phyloP scores from a whole-genome alignment of 2,329 filamentous ascomycete species.

The Monosporascus sp. region DNA sequence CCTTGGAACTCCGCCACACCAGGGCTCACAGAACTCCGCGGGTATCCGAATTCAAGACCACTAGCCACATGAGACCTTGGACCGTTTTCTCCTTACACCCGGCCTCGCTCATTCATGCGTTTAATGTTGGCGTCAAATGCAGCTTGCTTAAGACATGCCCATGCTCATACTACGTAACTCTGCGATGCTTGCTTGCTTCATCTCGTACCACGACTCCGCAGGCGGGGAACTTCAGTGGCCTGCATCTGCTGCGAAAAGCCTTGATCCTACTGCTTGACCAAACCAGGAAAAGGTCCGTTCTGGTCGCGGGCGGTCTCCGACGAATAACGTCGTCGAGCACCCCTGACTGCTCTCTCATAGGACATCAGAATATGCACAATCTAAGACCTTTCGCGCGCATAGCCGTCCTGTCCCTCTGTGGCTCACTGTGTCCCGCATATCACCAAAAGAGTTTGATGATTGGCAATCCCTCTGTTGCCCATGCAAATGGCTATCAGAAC shows the following conservation, averaged over 20 bases:
- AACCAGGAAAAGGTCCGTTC: constrained; percentile 22
- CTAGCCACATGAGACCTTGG: not conserved
- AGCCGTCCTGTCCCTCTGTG: constrained; percentile 38
- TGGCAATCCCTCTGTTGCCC: not conserved
- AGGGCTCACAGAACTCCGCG: not conserved
- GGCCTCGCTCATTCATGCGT: not conserved
- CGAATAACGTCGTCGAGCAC: constrained; percentile 32
- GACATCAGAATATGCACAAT: constrained; percentile 34
- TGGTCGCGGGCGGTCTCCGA: constrained; percentile 15
- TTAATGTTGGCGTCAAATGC: not conserved
- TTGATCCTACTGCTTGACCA: constrained; percentile 16
- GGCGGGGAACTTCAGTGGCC: not conserved
- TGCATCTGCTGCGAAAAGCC: constrained; percentile 2
- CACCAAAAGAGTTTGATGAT: constrained; percentile 4
- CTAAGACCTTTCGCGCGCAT: constrained; percentile 35
- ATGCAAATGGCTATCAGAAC: constrained; percentile 6
- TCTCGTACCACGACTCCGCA: not conserved
- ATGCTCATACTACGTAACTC: not conserved
- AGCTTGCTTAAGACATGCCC: not conserved
- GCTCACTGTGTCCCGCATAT: constrained; percentile 19
- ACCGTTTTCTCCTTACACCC: not conserved
- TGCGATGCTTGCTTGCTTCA: not conserved
- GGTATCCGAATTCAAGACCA: not conserved
- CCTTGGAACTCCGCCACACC: not conserved
- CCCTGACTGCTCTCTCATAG: constrained; percentile 33